Evolutionary conservation across 2,329 filamentous ascomycete species (phyloP), one percentile per base, ranked within the genome.

Genomic region (Colletotrichum sp.): DNA sequence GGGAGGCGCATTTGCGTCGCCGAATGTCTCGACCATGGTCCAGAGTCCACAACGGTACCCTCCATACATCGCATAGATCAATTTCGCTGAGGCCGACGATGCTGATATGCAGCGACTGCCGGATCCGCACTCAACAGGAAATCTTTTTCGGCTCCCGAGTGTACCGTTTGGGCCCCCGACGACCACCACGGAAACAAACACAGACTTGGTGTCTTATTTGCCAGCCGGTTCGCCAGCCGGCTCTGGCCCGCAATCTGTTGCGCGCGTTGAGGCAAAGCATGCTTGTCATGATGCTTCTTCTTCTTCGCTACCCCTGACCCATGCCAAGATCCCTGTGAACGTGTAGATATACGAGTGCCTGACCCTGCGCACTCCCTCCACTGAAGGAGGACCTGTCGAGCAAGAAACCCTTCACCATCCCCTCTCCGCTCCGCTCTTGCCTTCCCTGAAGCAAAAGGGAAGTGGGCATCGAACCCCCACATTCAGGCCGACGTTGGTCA

Each of bases 221-320:
- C 70, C 73, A 56, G 64, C 70, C 70, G 70, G 64, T 34, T 68
- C 43, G 30, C 30, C n/a, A 36, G 58, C 13, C 56, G 55, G 43
- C 36, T 55, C 36, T 34, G 68, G 68, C 43, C 60, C 68, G 28
- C 60, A 56, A 55, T 70, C 60, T 60, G 24, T 30, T 61, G 48
- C 38, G 61, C 34, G 34, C 38, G 52, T 36, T 16, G 48, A 73
- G 24, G 43, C 58, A 71, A 28, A 38, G 32, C 34, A 38, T 52
- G 58, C 70, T 68, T 73, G 73, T 24, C 73, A 58, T 60, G 70
- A 73, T 64, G 70, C 56, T 66, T 66, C 24, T 60, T 64, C 48
- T 61, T 71, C 38, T 21, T 18, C 13, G 28, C 15, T 18, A 67
- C 24, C 73, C 73, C 66, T 67, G 73, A 73, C 67, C 73, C 73